Evolutionary conservation across 1,284 basidiomycete species (phyloP), one percentile per base, ranked within the genome.

Genomic region (Cryptococcus amylolentus): DNA sequence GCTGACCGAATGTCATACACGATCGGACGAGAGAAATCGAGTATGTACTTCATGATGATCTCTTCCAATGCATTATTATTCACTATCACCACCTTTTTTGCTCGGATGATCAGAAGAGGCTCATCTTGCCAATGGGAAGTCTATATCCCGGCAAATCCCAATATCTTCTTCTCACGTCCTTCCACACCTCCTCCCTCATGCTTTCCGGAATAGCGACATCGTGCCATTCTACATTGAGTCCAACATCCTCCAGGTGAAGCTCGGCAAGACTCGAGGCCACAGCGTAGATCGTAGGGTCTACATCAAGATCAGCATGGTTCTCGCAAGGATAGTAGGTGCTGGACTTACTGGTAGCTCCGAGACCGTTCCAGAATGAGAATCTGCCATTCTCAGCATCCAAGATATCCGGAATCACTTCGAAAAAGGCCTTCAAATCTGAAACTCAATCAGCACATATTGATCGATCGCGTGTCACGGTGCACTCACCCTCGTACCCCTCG

Each of bases 321-420:
- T 16, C 20, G 37, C 7, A 28, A 2, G 5, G 18, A 16, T 16
- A 1, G 42, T 14, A 31, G 12, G 39, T 16, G 31, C 42, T 18
- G 9, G 59, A 79, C 79, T 60, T 70, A 91, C 93, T 94, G 9
- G 93, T 98, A 23, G 92, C 95, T 16, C 91, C 96, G 1, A 98
- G 82, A 5, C 95, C 95, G 72, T 98, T 92, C 83, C 98, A 98
- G 79, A 98, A 98, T 56, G 91, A 88, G 73, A 95, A 91, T n/a
- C 86, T 80, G 18, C 89, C 86, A 4, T 86, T 80, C 8, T 87
- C 83, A 0, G 88, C 86, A 26, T 84, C 81, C n/a, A 98, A 80
- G 1, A 98, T 79, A 69, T 89, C 83, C 1, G 91, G 91, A 1
- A 97, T 76, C 50, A 84, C 80, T 57, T 87, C 85, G 74, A 98